These are phyloP conservation scores for Paxillus involutus DNA, from an alignment of 768 basidiomycete species.

Conservation along the genomic window DNA sequence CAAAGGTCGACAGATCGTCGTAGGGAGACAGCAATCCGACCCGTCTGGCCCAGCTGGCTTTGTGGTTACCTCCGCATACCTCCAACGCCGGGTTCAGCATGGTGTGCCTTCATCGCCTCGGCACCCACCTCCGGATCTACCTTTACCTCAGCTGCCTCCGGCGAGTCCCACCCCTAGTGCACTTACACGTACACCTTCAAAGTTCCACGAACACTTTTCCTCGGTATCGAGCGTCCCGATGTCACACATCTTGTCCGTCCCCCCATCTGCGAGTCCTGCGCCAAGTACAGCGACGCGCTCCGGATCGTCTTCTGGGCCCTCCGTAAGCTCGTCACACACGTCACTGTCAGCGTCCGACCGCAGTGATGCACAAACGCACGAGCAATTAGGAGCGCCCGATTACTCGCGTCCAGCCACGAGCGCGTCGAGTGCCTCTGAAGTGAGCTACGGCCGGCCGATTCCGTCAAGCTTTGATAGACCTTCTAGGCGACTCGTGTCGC, in stretches of 20 bases:
- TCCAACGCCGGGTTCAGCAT: constrained; percentile 30
- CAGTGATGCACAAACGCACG: constrained; percentile 2
- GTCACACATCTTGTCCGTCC: constrained; percentile 10
- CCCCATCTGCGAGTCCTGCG: constrained; percentile 13
- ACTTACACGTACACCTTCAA: constrained; percentile 19
- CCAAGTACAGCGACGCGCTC: constrained; percentile 24
- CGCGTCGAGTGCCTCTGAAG: constrained; percentile 19
- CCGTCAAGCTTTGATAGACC: constrained; percentile 3
- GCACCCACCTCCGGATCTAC: constrained; percentile 27
- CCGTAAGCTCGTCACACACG: constrained; percentile 24
- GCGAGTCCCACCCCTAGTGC: constrained; percentile 3
- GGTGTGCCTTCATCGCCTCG: constrained; percentile 25
- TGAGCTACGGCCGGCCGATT: constrained; percentile 18
- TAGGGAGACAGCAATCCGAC: constrained; percentile 17
- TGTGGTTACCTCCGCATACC: constrained; percentile 22
- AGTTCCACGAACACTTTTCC: constrained; percentile 34
- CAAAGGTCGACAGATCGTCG: constrained; percentile 2
- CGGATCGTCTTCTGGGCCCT: constrained; percentile 29
- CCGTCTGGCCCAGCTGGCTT: constrained; percentile 2
- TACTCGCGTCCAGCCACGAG: constrained; percentile 20
- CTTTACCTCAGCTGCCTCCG: constrained; percentile 26
- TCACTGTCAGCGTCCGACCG: constrained; percentile 19
- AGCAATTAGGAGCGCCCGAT: constrained; percentile 10
- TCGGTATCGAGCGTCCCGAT: constrained; percentile 25
- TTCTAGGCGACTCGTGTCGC: constrained; percentile 11